Evolutionary conservation across 345 rosid species (phyloP).

Genomic region (Eutrema japonicum): DNA sequence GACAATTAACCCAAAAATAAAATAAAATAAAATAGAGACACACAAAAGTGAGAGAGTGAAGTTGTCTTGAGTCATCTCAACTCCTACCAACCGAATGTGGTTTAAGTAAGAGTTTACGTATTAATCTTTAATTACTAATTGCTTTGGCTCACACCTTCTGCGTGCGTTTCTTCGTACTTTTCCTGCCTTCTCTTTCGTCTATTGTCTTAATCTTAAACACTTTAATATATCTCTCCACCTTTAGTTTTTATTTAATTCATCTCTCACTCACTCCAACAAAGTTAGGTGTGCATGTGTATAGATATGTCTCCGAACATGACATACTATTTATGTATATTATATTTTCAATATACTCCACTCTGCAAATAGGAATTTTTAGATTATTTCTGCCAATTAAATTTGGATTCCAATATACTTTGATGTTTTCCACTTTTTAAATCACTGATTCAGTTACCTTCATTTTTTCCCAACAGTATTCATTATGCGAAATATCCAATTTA

Average conservation of each 20-base stretch:
- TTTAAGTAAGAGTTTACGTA: conserved; percentile 39
- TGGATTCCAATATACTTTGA: conserved; percentile 1
- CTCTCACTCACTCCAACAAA: conserved; percentile 14
- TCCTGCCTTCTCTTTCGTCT: conserved; percentile 22
- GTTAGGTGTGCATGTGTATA: conserved; percentile 28
- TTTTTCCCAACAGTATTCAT: too few relatives aligned
- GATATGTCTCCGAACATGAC: background rate
- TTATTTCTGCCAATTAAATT: background rate
- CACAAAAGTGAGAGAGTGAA: conserved; percentile 31
- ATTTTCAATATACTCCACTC: background rate
- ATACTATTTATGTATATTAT: background rate
- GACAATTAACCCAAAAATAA: background rate
- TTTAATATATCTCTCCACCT: background rate
- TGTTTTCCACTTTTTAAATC: background rate
- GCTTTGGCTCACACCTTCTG: conserved; percentile 37
- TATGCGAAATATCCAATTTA: too few relatives aligned
- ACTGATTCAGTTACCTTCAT: background rate
- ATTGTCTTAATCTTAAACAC: background rate
- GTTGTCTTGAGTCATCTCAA: conserved; percentile 37
- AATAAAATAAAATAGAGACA: background rate
- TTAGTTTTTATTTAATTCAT: background rate
- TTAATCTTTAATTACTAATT: conserved; percentile 26
- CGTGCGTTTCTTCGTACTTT: conserved; percentile 19
- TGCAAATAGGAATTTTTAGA: background rate
- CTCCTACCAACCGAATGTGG: conserved; percentile 35